These are phyloP conservation scores for Cytospora leucostoma DNA, from an alignment of 2,329 filamentous ascomycete genomes.

Conservation along the genomic window DNA sequence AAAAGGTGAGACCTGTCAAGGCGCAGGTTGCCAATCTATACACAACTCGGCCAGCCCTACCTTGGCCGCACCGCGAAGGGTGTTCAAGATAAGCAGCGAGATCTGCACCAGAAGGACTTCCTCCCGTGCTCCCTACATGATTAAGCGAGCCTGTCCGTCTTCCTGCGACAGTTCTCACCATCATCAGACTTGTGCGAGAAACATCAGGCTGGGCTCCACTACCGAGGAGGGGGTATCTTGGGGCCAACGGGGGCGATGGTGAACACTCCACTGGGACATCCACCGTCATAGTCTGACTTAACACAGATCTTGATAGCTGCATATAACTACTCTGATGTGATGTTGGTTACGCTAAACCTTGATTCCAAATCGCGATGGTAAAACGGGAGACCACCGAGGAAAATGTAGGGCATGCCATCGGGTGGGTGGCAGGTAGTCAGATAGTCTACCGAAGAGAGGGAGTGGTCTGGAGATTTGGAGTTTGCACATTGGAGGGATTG, in stretches of 20 bases:
- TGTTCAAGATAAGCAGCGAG: neutral
- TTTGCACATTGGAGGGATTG: neutral
- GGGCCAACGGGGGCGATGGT: neutral
- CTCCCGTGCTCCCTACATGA: neutral
- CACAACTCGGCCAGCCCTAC: neutral
- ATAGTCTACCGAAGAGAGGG: neutral
- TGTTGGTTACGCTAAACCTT: neutral
- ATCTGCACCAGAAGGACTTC: neutral
- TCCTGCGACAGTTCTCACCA: neutral
- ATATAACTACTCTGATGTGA: neutral
- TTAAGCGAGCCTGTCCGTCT: neutral
- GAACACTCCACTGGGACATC: neutral
- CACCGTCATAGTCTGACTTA: neutral
- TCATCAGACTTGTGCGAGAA: neutral
- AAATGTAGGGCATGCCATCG: neutral
- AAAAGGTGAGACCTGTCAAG: neutral
- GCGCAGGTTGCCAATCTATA: neutral
- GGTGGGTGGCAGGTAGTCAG: neutral
- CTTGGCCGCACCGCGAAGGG: neutral
- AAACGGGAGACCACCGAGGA: conserved; percentile 4
- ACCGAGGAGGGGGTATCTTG: neutral
- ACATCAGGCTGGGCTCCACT: neutral
- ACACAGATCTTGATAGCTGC: neutral
- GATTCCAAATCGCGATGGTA: neutral
- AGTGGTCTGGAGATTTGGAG: neutral